phyloP scores from a whole-genome alignment of 2,329 filamentous ascomycete species.

The Keithomyces neogunnii region DNA sequence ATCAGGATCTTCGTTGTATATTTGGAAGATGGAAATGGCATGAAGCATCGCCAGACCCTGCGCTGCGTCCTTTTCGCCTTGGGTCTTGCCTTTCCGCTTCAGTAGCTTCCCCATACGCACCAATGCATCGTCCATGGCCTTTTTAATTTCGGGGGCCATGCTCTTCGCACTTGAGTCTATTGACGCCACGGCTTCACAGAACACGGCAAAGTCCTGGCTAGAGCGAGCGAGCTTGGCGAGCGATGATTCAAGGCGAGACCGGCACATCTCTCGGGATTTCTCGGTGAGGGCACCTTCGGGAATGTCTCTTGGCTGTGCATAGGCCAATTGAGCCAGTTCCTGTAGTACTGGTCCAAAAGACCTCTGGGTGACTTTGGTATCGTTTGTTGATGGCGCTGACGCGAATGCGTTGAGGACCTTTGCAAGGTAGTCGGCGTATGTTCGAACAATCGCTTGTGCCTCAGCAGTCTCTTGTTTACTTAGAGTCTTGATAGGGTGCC shows the following conservation, averaged over 20 bases:
- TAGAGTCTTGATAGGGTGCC: constrained; percentile 29
- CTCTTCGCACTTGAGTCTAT: constrained; percentile 42
- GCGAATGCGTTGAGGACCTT: constrained; percentile 36
- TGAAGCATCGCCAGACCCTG: constrained; percentile 74
- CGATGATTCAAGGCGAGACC: constrained; percentile 48
- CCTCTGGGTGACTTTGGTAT: constrained; percentile 15
- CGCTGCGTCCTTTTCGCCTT: constrained; percentile 30
- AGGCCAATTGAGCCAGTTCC: constrained; percentile 47
- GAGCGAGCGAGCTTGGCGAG: constrained; percentile 49
- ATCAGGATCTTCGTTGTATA: constrained; percentile 85
- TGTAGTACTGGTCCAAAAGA: constrained; percentile 34
- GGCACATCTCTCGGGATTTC: constrained; percentile 44
- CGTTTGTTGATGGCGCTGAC: constrained; percentile 14
- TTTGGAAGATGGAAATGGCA: constrained; percentile 74
- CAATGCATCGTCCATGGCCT: constrained; percentile 43
- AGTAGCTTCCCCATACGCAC: constrained; percentile 44
- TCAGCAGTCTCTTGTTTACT: constrained; percentile 17
- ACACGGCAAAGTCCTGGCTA: constrained; percentile 41
- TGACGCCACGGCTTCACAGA: constrained; percentile 45
- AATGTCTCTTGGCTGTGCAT: constrained; percentile 36
- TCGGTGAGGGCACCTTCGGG: constrained; percentile 37
- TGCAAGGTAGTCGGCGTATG: constrained; percentile 46
- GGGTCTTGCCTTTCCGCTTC: constrained; percentile 28
- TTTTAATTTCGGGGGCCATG: constrained; percentile 47
- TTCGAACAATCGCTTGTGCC: constrained; percentile 30